Percentiles rank a stretch among this genome's conserved stretches.
These are phyloP conservation scores for Ostreobium quekettii DNA, from an alignment of 139 green algal genomes.

Conservation along the genomic window DNA sequence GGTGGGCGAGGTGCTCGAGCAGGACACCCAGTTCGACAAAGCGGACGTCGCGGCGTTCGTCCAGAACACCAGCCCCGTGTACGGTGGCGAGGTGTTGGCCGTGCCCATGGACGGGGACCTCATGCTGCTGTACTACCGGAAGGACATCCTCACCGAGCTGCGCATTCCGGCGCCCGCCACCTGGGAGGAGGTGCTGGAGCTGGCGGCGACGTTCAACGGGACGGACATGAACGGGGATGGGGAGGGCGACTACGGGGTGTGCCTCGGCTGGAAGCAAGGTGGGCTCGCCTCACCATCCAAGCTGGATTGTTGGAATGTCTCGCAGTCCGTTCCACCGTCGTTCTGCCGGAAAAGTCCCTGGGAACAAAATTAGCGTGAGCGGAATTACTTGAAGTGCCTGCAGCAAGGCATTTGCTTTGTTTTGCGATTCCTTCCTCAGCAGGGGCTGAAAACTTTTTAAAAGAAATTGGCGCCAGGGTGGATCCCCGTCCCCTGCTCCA, in stretches of 20 bases:
- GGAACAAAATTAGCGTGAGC: neutral
- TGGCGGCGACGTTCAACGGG: conserved; percentile 8
- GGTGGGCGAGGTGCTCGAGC: neutral
- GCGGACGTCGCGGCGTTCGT: neutral
- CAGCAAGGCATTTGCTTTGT: no score
- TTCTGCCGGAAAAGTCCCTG: neutral
- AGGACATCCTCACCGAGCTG: conserved; percentile 8
- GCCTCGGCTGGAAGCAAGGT: conserved; percentile 19
- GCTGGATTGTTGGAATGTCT: neutral
- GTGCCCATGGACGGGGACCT: conserved; percentile 28
- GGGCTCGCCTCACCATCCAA: neutral
- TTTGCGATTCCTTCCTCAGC: neutral
- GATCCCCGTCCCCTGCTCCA: no score
- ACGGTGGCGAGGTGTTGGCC: conserved; percentile 17
- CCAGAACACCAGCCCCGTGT: neutral
- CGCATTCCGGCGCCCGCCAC: conserved; percentile 20
- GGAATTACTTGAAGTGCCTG: no score
- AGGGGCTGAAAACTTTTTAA: no score
- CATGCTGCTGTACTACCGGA: conserved; percentile 31
- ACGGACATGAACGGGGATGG: conserved; percentile 24
- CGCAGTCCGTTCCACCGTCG: neutral
- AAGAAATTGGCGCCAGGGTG: no score
- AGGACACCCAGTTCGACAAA: neutral
- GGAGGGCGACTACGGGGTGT: conserved; percentile 19
- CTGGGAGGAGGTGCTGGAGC: conserved; percentile 25